A percentile compares a stretch with the other conserved stretches of the same genome.
Evolutionary conservation across 257 asterid genomes (phyloP).

Genomic region (Plantago elongata): DNA sequence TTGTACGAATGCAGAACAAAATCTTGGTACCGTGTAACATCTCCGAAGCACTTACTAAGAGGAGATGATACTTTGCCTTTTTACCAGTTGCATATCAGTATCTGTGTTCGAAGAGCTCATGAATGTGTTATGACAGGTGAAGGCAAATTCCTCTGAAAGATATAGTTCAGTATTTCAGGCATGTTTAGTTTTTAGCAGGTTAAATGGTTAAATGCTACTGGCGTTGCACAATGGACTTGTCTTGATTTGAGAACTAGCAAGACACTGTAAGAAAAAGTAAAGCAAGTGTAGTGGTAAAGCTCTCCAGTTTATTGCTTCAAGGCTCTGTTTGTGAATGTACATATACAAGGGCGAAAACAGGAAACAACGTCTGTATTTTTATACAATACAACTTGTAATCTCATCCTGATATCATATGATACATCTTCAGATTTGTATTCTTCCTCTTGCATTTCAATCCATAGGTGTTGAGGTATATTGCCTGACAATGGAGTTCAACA

Average conservation of each 20-base stretch:
- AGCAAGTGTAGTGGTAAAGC: constrained; percentile 5
- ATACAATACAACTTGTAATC: constrained; percentile 17
- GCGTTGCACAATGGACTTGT: not conserved
- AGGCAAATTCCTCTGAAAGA: too few species aligned
- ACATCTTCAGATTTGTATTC: constrained; percentile 1
- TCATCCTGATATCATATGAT: constrained; percentile 10
- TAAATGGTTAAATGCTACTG: too few species aligned
- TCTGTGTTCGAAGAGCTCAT: too few species aligned
- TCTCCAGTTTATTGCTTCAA: constrained; percentile 24
- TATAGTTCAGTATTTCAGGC: too few species aligned
- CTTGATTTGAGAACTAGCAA: too few species aligned
- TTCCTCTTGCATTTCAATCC: constrained; percentile 16
- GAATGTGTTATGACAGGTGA: too few species aligned
- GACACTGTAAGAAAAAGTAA: not conserved
- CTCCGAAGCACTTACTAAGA: too few species aligned
- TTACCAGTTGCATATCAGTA: too few species aligned
- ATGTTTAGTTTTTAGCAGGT: too few species aligned
- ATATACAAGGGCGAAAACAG: constrained; percentile 22
- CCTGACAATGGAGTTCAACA: not conserved
- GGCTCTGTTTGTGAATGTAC: constrained; percentile 20
- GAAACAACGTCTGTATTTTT: constrained; percentile 21
- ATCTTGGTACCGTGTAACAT: too few species aligned
- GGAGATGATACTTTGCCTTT: too few species aligned
- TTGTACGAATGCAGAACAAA: too few species aligned
- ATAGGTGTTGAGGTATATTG: not conserved